Evolutionary conservation across 352 stramenopile species (phyloP), one percentile per base, ranked within the genome.

Genomic region (Achlya hypogyna): DNA sequence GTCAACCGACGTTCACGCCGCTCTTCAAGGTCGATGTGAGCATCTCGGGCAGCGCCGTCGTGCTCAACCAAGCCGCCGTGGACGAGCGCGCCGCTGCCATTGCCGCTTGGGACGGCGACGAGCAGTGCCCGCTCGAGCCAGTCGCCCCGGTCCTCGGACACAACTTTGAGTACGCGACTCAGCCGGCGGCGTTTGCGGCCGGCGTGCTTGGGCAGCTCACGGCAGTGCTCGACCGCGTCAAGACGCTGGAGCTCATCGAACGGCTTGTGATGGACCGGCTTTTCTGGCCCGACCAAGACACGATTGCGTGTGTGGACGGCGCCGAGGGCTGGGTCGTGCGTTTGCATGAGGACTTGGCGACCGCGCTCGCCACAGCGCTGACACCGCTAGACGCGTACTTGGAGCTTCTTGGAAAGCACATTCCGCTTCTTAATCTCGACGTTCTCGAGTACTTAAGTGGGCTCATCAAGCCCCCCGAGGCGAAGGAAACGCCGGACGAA

Each of bases 241-340:
- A 93, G 68, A 84, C 89, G 14, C 78, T 98, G 6, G 81, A 95
- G 35, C 75, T 95, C 4, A 87, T 98, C 5, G 95, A 98, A 65
- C 75, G 89, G 16, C 71, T 96, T 0, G 92, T 98, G 27, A 98
- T 98, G 93, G 87, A 98, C 64, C 84, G 86, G 6, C 89, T 98
- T 2, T 98, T 98, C 59, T 98, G 95, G 95, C 86, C 87, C 1
- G 91, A 96, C 35, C 88, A 98, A 69, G 90, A 96, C 28, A 86
- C 89, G 45, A 93, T 98, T 28, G 74, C 75, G n/a, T 91, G 78
- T 25, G 74, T 97, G 1, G 79, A 94, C 56, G 74, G 77, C 38
- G 81, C 70, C 25, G 81, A 81, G 5, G 70, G 82, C 20, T 91
- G 88, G 63, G 79, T 96, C 5, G 43, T 65, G 9, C 52, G 68